Evolutionary conservation across 2,329 filamentous ascomycete species (phyloP).

Genomic region (Aureobasidium lini): DNA sequence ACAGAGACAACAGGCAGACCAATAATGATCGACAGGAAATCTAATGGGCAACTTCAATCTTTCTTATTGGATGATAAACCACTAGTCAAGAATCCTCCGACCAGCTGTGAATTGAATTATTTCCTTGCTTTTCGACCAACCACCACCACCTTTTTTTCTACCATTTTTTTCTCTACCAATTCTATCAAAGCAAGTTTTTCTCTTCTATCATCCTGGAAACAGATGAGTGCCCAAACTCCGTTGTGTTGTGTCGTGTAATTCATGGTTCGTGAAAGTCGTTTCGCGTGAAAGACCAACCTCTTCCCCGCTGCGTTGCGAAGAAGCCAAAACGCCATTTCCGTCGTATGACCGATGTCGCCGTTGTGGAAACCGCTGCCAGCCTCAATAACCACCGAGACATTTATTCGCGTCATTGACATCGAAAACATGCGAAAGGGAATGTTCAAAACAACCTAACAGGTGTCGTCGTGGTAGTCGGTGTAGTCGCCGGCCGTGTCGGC

Average conservation of each 20-base stretch:
- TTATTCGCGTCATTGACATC: too few relatives aligned
- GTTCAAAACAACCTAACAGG: background rate
- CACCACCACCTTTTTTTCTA: too few relatives aligned
- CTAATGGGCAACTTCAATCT: background rate
- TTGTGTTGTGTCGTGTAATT: background rate
- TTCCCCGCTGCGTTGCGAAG: slow-evolving; percentile 1
- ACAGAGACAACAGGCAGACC: too few relatives aligned
- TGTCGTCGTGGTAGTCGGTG: background rate
- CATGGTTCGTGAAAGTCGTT: background rate
- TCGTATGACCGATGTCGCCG: too few relatives aligned
- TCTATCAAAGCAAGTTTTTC: too few relatives aligned
- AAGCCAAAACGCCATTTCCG: background rate
- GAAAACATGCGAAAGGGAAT: background rate
- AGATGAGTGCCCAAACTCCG: background rate
- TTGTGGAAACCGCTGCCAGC: too few relatives aligned
- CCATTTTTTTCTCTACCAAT: too few relatives aligned
- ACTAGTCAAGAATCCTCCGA: too few relatives aligned
- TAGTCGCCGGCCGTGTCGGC: background rate
- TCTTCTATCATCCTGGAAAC: background rate
- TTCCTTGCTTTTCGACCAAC: too few relatives aligned
- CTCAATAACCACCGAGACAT: too few relatives aligned
- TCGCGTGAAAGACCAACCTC: background rate
- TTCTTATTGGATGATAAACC: background rate
- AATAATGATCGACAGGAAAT: background rate
- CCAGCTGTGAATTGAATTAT: background rate